These are phyloP conservation scores for Fusarium lyarnte DNA, from an alignment of 2,329 filamentous ascomycete genomes.

Conservation along the genomic window DNA sequence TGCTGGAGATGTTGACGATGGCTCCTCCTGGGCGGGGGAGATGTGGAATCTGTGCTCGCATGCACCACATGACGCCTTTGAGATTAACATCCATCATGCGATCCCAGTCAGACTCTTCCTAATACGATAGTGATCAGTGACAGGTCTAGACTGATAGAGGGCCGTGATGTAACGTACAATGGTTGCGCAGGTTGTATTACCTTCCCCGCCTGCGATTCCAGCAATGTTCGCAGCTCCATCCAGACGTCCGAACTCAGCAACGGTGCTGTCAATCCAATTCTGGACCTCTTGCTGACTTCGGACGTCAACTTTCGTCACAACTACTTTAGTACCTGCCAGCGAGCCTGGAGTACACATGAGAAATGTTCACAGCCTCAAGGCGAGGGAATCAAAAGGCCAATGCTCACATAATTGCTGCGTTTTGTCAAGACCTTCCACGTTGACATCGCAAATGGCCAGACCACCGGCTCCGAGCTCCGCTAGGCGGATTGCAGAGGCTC, in stretches of 20 bases:
- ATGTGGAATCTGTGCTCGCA: background rate
- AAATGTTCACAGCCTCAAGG: fast-evolving
- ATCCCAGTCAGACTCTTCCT: background rate
- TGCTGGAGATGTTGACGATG: background rate
- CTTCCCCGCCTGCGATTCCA: background rate
- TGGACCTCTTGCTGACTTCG: background rate
- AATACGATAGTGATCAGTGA: background rate
- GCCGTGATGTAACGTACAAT: background rate
- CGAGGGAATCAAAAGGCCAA: fast-evolving
- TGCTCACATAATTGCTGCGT: background rate
- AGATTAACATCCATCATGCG: background rate
- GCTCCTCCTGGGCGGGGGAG: background rate
- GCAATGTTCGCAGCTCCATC: background rate
- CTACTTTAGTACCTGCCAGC: background rate
- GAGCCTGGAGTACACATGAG: background rate
- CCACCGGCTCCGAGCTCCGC: background rate
- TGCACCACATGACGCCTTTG: background rate
- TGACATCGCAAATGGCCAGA: background rate
- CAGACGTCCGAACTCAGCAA: background rate
- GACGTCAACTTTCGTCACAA: background rate
- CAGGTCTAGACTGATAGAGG: fast-evolving
- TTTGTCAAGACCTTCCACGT: background rate
- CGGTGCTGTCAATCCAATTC: background rate
- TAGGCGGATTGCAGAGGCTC: background rate
- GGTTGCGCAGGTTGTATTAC: background rate